These are phyloP conservation scores for Mycena rosella DNA, from an alignment of 768 basidiomycete species.

Conservation along the genomic window DNA sequence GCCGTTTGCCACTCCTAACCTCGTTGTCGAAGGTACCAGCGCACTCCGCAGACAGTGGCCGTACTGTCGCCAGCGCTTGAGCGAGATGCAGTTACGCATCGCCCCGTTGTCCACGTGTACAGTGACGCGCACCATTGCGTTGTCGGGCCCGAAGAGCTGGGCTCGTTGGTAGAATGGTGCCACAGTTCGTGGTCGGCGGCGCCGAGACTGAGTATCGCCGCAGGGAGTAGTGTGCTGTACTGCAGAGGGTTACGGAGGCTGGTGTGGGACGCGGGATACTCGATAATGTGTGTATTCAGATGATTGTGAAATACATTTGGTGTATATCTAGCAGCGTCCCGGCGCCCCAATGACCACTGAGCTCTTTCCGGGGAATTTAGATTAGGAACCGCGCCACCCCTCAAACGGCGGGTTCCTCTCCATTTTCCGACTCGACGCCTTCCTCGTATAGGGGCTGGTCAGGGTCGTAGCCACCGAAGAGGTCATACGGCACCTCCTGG, in stretches of 20 bases:
- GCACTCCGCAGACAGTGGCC: conserved; percentile 10
- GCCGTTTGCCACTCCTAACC: conserved; percentile 14
- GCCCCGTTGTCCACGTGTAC: conserved; percentile 2
- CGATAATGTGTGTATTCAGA: conserved; percentile 24
- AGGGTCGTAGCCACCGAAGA: conserved; percentile 6
- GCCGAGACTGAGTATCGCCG: conserved; percentile 1
- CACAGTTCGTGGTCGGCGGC: neutral
- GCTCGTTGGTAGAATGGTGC: conserved; percentile 24
- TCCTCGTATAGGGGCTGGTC: conserved; percentile 9
- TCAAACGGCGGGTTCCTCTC: too few species aligned
- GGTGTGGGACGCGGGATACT: conserved; percentile 6
- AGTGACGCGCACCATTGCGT: too few species aligned
- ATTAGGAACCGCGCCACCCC: too few species aligned
- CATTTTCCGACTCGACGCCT: conserved; percentile 25
- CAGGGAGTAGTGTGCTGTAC: neutral
- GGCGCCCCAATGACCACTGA: too few species aligned
- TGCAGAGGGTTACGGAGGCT: too few species aligned
- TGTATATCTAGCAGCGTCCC: conserved; percentile 23
- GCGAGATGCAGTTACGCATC: conserved; percentile 20
- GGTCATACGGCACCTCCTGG: conserved; percentile 19
- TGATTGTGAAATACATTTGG: conserved; percentile 16
- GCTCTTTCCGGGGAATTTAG: too few species aligned
- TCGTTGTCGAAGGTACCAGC: neutral
- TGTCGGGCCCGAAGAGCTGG: conserved; percentile 15
- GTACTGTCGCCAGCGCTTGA: conserved; percentile 15